phyloP scores from a whole-genome alignment of 2,329 filamentous ascomycete genomes.

The Lomentospora prolificans region DNA sequence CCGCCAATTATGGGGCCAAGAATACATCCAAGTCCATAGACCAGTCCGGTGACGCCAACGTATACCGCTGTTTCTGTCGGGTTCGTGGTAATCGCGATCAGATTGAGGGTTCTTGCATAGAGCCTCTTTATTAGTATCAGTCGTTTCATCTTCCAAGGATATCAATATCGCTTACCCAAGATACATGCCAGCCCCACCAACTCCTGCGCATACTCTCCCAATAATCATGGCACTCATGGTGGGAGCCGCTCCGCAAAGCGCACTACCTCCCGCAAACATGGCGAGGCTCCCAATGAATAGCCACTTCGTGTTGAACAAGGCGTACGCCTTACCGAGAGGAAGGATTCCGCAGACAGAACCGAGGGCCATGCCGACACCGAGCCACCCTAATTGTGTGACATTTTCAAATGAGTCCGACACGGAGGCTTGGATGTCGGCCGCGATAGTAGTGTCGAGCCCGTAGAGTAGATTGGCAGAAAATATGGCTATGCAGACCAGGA shows the following conservation, averaged over 20 bases:
- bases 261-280: conserved; percentile 11
- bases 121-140: too few relatives aligned
- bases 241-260: conserved; percentile 30
- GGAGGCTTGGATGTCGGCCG: conserved; percentile 31
- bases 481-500: conserved; percentile 13
- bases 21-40: conserved; percentile 34
- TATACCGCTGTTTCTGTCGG: not conserved
- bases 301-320: conserved; percentile 29
- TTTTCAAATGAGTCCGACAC: conserved; percentile 20
- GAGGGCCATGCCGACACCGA: conserved; percentile 19
- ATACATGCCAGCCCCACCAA: conserved; percentile 21
- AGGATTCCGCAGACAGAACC: conserved; percentile 14
- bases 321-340: conserved; percentile 13
- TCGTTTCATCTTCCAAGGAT: too few relatives aligned
- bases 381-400: conserved; percentile 17
- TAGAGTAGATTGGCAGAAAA: conserved; percentile 24
- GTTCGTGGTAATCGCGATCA: not conserved
- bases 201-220: conserved; percentile 31
- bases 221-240: conserved; percentile 34
- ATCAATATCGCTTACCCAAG: not conserved
- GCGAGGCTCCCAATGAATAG: conserved; percentile 25
- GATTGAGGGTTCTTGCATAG: not conserved
- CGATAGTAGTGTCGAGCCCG: conserved; percentile 38
- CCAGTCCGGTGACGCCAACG: conserved; percentile 15
- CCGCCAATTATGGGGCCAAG: conserved; percentile 38